Conservation (phyloP, 2,329 filamentous ascomycete species). For the Drechslerella coelobrocha region DNA sequence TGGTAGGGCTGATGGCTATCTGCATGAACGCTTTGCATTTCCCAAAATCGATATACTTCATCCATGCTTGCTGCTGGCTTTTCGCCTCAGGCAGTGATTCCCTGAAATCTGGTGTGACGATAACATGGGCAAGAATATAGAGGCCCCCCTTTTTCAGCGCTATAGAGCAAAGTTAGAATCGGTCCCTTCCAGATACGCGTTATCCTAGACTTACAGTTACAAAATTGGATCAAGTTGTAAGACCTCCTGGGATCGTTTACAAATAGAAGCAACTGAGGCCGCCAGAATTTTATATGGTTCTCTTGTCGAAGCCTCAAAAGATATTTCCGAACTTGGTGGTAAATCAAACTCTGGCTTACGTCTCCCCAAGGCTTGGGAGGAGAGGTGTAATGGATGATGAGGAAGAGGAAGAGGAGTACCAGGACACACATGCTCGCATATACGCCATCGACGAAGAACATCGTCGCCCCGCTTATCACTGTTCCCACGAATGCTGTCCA, state of each 20-base stretch:
- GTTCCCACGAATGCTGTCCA: constrained; percentile 78
- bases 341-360: constrained; percentile 87
- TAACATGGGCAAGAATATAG: constrained; percentile 86
- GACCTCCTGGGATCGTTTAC: constrained; percentile 83
- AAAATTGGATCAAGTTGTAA: constrained; percentile 85
- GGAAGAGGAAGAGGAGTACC: constrained; percentile 76
- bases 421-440: constrained; percentile 79
- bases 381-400: constrained; percentile 83
- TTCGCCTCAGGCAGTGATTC: constrained; percentile 80
- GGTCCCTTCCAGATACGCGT: neutral
- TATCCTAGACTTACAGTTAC: constrained; percentile 66
- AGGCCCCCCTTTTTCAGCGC: constrained; percentile 82
- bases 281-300: constrained; percentile 86
- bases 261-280: constrained; percentile 79
- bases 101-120: constrained; percentile 82
- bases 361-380: constrained; percentile 90
- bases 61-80: constrained; percentile 80
- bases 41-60: constrained; percentile 84
- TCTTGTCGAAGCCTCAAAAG: constrained; percentile 81
- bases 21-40: constrained; percentile 90
- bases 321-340: constrained; percentile 87
- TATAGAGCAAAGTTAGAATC: constrained; percentile 29
- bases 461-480: constrained; percentile 76
- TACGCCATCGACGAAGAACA: constrained; percentile 88
- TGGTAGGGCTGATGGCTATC: constrained; percentile 78